Conservation (phyloP, 352 stramenopile species). For the Plasmopara muralis region DNA sequence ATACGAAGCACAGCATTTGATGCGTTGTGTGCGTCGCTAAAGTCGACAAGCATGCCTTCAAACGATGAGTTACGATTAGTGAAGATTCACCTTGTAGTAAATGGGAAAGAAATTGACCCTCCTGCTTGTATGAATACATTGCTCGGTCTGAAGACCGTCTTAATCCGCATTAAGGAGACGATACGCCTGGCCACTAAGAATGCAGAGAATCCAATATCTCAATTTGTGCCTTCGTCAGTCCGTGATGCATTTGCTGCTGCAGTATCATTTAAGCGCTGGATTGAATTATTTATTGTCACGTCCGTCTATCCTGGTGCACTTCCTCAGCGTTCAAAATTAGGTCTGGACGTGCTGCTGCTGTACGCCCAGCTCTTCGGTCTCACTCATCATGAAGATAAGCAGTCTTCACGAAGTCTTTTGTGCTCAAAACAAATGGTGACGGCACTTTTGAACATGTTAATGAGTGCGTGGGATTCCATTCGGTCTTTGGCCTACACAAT, state of each 20-base stretch:
- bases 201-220: conserved; percentile 10
- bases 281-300: conserved; percentile 57
- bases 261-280: conserved; percentile 51
- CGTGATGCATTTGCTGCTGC: conserved; percentile 30
- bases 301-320: conserved; percentile 61
- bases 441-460: conserved; percentile 67
- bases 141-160: conserved; percentile 66
- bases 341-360: conserved; percentile 61
- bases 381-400: conserved; percentile 6
- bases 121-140: conserved; percentile 65
- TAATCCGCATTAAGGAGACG: conserved; percentile 70
- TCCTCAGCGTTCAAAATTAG: conserved; percentile 62
- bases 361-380: conserved; percentile 74
- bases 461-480: conserved; percentile 75
- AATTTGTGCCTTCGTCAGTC: not conserved
- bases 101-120: conserved; percentile 63
- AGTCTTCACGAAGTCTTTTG: conserved; percentile 24
- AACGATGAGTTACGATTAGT: conserved; percentile 48
- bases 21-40: conserved; percentile 68
- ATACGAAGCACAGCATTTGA: conserved; percentile 71
- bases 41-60: conserved; percentile 68
- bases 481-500: conserved; percentile 59
- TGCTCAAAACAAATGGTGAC: conserved; percentile 59
- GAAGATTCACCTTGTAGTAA: conserved; percentile 61
- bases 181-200: conserved; percentile 45